Percentiles rank a stretch among this genome's conserved stretches.
These are phyloP conservation scores for Calonectria ilicicola DNA, from an alignment of 2,329 filamentous ascomycete genomes.

Conservation along the genomic window DNA sequence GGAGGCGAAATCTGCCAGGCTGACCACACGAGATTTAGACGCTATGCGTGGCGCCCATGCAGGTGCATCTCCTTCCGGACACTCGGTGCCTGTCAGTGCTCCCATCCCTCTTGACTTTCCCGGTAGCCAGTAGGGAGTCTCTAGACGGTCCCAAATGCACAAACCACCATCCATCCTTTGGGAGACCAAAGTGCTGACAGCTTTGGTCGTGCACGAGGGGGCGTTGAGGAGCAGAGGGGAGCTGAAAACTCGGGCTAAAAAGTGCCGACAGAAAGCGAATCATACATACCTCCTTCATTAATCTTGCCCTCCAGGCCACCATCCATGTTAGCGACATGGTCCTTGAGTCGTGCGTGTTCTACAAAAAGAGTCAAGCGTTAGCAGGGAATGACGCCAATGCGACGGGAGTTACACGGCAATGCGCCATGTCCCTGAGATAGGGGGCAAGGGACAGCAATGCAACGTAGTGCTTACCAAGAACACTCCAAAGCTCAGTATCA, in stretches of 20 bases:
- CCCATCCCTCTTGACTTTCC: background rate
- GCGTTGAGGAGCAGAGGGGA: background rate
- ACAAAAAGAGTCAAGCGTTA: slow-evolving; percentile 33
- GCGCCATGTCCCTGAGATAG: slow-evolving; percentile 4
- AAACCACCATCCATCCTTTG: slow-evolving; percentile 29
- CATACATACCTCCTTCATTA: slow-evolving; percentile 87
- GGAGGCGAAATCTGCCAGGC: slow-evolving; percentile 18
- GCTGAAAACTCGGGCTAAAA: slow-evolving; percentile 23
- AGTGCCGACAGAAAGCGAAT: slow-evolving; percentile 41
- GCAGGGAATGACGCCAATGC: slow-evolving; percentile 32
- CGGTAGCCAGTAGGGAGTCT: background rate
- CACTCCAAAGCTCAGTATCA: slow-evolving; percentile 97
- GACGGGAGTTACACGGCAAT: slow-evolving; percentile 29
- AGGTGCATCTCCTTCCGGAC: slow-evolving; percentile 39
- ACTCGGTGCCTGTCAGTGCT: slow-evolving; percentile 23
- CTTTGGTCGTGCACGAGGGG: background rate
- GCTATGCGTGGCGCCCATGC: slow-evolving; percentile 51
- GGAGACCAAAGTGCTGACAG: slow-evolving; percentile 16
- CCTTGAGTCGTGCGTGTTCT: slow-evolving; percentile 95
- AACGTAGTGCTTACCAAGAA: slow-evolving; percentile 74
- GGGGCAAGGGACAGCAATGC: slow-evolving; percentile 24
- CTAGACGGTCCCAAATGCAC: slow-evolving; percentile 22
- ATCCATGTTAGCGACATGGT: slow-evolving; percentile 87
- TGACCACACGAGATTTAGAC: slow-evolving; percentile 48
- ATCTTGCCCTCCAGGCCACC: slow-evolving; percentile 91